Evolutionary conservation across 352 stramenopile genomes (phyloP).

Genomic region (Phytophthora europaea): DNA sequence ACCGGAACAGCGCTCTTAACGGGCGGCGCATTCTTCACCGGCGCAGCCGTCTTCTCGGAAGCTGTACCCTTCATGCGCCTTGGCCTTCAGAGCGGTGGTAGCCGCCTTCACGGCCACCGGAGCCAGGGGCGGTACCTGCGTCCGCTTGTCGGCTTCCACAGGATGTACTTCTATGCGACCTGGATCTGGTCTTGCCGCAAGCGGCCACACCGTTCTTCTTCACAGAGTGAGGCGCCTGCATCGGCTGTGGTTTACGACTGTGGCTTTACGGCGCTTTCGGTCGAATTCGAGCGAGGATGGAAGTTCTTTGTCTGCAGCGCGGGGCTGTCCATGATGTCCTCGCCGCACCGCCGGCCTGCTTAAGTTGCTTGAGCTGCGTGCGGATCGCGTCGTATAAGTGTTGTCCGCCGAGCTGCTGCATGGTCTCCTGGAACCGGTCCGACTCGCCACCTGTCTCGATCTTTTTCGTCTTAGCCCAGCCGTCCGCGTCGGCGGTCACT

Average conservation of each 20-base stretch:
- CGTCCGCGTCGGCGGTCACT: not conserved
- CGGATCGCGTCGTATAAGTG: slow-evolving; percentile 21
- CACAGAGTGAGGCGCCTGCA: not conserved
- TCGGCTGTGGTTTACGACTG: no score
- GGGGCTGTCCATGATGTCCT: slow-evolving; percentile 4
- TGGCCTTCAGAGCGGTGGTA: not conserved
- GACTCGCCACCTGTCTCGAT: no score
- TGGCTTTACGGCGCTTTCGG: not conserved
- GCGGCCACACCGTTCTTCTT: slow-evolving; percentile 5
- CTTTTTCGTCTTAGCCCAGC: slow-evolving; percentile 8
- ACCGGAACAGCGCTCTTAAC: slow-evolving; percentile 6
- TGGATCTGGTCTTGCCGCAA: not conserved
- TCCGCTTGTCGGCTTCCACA: slow-evolving; percentile 4
- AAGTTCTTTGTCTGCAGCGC: slow-evolving; percentile 3
- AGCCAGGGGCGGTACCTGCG: slow-evolving; percentile 7
- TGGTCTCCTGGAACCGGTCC: slow-evolving; percentile 13
- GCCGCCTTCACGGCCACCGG: slow-evolving; percentile 5
- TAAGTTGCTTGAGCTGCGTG: slow-evolving; percentile 11
- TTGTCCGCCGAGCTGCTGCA: slow-evolving; percentile 5
- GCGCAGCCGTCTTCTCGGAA: not conserved
- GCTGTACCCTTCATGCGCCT: not conserved
- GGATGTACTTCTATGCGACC: slow-evolving; percentile 16
- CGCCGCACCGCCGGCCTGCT: slow-evolving; percentile 8
- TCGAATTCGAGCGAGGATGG: not conserved
- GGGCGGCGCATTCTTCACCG: slow-evolving; percentile 1